Conservation (phyloP, 257 asterid genomes). For the Plantago major region DNA sequence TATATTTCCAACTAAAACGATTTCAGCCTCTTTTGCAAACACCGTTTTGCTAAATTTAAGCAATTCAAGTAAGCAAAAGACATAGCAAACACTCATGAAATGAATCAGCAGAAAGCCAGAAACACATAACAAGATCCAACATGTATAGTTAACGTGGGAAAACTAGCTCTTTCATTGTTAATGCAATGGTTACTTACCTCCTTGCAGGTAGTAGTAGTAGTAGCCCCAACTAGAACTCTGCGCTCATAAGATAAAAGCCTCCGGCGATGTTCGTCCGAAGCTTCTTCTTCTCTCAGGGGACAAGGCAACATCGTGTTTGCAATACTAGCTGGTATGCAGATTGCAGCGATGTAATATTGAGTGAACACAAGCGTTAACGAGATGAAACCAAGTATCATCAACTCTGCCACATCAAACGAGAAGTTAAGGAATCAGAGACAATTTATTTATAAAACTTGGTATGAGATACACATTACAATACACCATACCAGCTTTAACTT, state of each 20-base stretch:
- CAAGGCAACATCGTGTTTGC: conserved; percentile 84
- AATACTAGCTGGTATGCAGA: conserved; percentile 67
- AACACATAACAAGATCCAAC: too few relatives aligned
- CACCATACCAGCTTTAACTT: conserved; percentile 77
- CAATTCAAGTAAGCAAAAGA: too few relatives aligned
- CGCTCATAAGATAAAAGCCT: conserved; percentile 59
- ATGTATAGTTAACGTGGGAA: too few relatives aligned
- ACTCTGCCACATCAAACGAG: conserved; percentile 49
- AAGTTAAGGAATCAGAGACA: conserved; percentile 12
- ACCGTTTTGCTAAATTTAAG: too few relatives aligned
- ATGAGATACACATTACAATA: conserved; percentile 2
- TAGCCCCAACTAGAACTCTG: conserved; percentile 42
- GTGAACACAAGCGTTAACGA: conserved; percentile 76
- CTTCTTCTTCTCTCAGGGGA: conserved; percentile 10
- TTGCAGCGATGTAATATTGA: conserved; percentile 79
- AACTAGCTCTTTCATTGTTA: neutral
- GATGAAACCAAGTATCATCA: conserved; percentile 96
- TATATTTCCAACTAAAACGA: too few relatives aligned
- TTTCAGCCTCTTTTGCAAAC: too few relatives aligned
- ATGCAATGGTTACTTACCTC: conserved; percentile 32
- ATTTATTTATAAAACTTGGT: neutral
- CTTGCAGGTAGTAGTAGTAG: conserved; percentile 33
- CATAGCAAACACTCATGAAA: too few relatives aligned
- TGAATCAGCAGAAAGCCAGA: too few relatives aligned
- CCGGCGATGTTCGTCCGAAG: conserved; percentile 31